Evolutionary conservation across 257 asterid species (phyloP).

Genomic region (Forsythia suspensa): DNA sequence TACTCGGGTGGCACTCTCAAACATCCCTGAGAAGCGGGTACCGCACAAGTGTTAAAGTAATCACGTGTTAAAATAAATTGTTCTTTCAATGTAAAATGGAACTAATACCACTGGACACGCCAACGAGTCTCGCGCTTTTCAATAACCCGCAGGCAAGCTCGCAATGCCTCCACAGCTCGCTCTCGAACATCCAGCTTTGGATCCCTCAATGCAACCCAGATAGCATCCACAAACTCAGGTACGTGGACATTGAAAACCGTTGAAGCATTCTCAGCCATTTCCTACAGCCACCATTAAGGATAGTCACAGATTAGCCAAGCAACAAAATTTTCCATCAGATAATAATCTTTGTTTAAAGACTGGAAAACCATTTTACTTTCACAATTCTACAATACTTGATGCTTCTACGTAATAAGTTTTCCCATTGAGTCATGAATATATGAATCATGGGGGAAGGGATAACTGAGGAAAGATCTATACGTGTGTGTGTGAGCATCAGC

Average conservation of each 20-base stretch:
- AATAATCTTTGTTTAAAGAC: background rate
- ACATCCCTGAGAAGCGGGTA: background rate
- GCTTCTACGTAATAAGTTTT: background rate
- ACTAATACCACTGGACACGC: conserved; percentile 94
- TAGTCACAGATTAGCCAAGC: conserved; percentile 13
- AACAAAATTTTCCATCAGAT: background rate
- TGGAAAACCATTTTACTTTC: conserved; percentile 5
- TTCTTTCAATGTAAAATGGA: conserved; percentile 13
- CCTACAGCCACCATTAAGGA: conserved; percentile 48
- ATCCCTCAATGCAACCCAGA: conserved; percentile 98
- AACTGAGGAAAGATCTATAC: background rate
- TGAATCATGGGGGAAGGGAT: background rate
- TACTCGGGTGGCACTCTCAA: background rate
- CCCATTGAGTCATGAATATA: background rate
- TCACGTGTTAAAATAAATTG: background rate
- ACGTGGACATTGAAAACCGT: conserved; percentile 97
- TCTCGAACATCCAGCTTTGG: conserved; percentile 86
- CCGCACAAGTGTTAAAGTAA: background rate
- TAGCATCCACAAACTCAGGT: conserved; percentile 94
- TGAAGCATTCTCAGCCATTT: conserved; percentile 99
- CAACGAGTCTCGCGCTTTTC: conserved; percentile 99
- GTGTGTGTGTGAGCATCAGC: background rate
- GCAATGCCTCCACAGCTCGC: conserved; percentile 96
- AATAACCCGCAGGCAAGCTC: conserved; percentile 93
- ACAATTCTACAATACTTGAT: background rate